Evolutionary conservation across 139 green algal species (phyloP).

Genomic region (Chlorella sp.): DNA sequence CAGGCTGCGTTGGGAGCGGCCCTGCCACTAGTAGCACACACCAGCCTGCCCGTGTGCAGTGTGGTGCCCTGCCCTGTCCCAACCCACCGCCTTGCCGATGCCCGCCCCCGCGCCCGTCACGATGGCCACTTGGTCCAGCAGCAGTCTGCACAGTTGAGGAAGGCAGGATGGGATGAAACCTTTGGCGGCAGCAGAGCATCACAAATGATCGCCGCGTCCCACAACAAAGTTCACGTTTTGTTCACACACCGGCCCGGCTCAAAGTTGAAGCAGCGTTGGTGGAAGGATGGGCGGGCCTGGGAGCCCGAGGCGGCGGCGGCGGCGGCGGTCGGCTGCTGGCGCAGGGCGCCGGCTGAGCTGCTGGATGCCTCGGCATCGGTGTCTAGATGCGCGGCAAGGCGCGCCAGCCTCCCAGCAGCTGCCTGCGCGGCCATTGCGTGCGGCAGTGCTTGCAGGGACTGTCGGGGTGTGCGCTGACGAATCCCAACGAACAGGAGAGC

Average conservation of each 20-base stretch:
- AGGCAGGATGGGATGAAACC: background rate
- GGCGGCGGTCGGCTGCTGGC: background rate
- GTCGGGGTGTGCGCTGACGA: no score
- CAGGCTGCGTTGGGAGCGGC: background rate
- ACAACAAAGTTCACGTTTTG: background rate
- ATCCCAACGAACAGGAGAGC: no score
- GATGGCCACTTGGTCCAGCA: conserved; percentile 71
- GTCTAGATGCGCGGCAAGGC: background rate
- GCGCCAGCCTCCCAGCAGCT: background rate
- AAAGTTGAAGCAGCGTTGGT: conserved; percentile 39
- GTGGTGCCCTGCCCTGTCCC: background rate
- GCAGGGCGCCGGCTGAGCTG: no score
- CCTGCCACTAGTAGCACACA: no score
- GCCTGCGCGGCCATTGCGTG: background rate
- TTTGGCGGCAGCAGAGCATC: background rate
- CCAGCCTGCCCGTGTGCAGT: background rate
- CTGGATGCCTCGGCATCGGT: no score
- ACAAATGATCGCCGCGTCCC: no score
- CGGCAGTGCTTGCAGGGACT: no score
- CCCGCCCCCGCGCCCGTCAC: conserved; percentile 85
- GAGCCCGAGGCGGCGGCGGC: background rate
- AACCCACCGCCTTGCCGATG: conserved; percentile 68
- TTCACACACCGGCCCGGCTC: conserved; percentile 17
- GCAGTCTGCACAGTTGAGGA: background rate
- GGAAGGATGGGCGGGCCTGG: background rate